These are phyloP conservation scores for Vaccinium vitisidaea DNA, from an alignment of 148 eudicot genomes.

Conservation along the genomic window DNA sequence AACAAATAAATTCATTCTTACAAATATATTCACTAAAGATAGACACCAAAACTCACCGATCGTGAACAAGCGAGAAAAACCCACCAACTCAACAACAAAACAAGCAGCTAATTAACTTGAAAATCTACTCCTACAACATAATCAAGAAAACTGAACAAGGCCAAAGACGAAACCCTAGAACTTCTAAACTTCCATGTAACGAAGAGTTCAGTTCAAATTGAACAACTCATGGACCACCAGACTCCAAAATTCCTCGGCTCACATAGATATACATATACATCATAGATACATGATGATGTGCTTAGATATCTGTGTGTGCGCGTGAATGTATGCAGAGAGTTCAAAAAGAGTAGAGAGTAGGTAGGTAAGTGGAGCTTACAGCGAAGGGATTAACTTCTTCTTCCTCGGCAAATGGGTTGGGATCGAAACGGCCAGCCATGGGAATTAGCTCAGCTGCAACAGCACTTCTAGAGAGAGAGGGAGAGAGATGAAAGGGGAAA, in stretches of 20 bases:
- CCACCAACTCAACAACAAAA: background rate
- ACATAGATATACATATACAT: too few relatives aligned
- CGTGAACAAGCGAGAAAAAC: background rate
- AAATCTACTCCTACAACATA: background rate
- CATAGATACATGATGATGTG: background rate
- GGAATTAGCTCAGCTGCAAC: background rate
- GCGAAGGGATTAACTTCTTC: constrained; percentile 63
- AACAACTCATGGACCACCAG: background rate
- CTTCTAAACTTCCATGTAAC: background rate
- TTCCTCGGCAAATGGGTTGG: constrained; percentile 61
- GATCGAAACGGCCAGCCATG: constrained; percentile 48
- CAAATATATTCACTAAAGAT: background rate
- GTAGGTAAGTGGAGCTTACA: constrained; percentile 24
- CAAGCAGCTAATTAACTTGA: background rate
- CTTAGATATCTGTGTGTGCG: background rate
- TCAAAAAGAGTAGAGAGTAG: background rate
- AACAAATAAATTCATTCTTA: background rate
- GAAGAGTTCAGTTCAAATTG: background rate
- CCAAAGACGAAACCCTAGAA: background rate
- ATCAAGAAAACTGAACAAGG: background rate
- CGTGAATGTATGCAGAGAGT: background rate
- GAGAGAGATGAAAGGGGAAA: background rate
- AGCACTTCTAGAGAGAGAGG: background rate
- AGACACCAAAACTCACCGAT: background rate
- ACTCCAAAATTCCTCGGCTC: background rate